A percentile compares a stretch with the other conserved stretches of the same genome.
These are phyloP conservation scores for Ascochyta fabae DNA, from an alignment of 2,329 filamentous ascomycete species.

Conservation along the genomic window DNA sequence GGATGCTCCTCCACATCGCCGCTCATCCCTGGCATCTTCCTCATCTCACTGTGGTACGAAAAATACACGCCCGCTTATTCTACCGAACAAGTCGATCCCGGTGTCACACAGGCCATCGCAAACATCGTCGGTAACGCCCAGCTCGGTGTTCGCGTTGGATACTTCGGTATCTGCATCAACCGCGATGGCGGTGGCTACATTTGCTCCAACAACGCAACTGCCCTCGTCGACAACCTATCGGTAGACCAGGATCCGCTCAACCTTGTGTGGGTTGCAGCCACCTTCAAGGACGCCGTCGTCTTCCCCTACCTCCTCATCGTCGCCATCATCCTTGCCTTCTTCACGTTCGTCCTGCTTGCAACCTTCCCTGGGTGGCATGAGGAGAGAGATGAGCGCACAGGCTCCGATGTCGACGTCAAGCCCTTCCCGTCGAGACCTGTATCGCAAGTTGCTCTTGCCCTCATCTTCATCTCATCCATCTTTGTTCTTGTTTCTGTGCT, in stretches of 20 bases:
- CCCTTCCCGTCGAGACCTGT: slow-evolving; percentile 92
- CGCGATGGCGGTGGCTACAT: slow-evolving; percentile 89
- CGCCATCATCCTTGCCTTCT: slow-evolving; percentile 94
- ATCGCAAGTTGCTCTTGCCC: slow-evolving; percentile 88
- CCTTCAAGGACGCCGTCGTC: slow-evolving; percentile 98
- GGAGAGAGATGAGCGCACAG: slow-evolving; percentile 75
- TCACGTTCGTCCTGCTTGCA: slow-evolving; percentile 91
- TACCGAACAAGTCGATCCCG: slow-evolving; percentile 89
- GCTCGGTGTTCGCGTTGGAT: slow-evolving; percentile 91
- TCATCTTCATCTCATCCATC: slow-evolving; percentile 78
- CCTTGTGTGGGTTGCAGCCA: slow-evolving; percentile 93
- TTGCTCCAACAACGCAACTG: slow-evolving; percentile 96
- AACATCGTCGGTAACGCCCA: slow-evolving; percentile 87
- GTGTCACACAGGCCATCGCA: slow-evolving; percentile 80
- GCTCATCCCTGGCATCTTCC: slow-evolving; percentile 92
- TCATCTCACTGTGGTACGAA: slow-evolving; percentile 97
- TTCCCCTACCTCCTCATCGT: slow-evolving; percentile 99
- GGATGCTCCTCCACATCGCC: slow-evolving; percentile 97
- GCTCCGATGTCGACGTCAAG: slow-evolving; percentile 88
- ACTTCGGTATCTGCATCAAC: slow-evolving; percentile 97
- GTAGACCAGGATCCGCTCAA: slow-evolving; percentile 96
- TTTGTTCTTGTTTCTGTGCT: slow-evolving; percentile 72
- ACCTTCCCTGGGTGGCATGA: slow-evolving; percentile 99
- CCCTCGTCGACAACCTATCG: slow-evolving; percentile 84
- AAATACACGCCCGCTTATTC: slow-evolving; percentile 81